Base-by-base conservation (phyloP, 805 yeast genomes). In the Saccharomycopsis capsularis region DNA sequence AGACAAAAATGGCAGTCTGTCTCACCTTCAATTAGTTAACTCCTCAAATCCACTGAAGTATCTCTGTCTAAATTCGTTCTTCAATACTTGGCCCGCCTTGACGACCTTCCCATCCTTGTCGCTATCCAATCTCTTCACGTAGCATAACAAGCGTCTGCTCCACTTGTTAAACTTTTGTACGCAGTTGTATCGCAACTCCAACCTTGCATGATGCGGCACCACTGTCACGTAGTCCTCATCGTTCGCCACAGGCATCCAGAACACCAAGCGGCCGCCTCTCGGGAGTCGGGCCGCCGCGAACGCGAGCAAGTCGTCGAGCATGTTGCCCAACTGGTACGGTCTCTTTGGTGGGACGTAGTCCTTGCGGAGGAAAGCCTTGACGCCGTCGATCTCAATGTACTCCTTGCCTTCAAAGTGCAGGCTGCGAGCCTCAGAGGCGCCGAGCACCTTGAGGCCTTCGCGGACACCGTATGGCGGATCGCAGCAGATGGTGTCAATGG, bases 391-490 rank as follows among this genome's bases (percentile, higher is more conserved):
- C n/a, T 80, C 71, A 2, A 83, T 69, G 39, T 76, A 67, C 60
- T 87, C 95, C 57, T 86, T 78, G 0, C 91, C 95, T 7, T 68
- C 75, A 39, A 83, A 83, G 58, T 75, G 78, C 47, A 73, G 80
- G 2, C 82, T 81, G 44, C 82, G 76, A 13, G 40, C 30, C n/a
- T n/a, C n/a, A 55, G 75, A 79, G 3, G 95, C 85, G 3, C 99
- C 99, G 48, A 95, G 78, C 0, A 89, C 96, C 62, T 88, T 89
- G 47, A 93, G 75, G 3, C 98, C 95, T 64, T 93, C 99, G 57
- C 99, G 73, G 2, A 93, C 95, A 11, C 99, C 99, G 63, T 93
- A 93, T 0, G 99, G 99, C 2, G 99, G 99, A 65, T 93, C 99
- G 61, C 97, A 89, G 1, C 91, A 77, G 3, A 93, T 91, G 1